A percentile compares a stretch with the other conserved stretches of the same genome.
These are phyloP conservation scores for Toxoplasma gondii DNA, from an alignment of 169 alveolate species.

Conservation along the genomic window DNA sequence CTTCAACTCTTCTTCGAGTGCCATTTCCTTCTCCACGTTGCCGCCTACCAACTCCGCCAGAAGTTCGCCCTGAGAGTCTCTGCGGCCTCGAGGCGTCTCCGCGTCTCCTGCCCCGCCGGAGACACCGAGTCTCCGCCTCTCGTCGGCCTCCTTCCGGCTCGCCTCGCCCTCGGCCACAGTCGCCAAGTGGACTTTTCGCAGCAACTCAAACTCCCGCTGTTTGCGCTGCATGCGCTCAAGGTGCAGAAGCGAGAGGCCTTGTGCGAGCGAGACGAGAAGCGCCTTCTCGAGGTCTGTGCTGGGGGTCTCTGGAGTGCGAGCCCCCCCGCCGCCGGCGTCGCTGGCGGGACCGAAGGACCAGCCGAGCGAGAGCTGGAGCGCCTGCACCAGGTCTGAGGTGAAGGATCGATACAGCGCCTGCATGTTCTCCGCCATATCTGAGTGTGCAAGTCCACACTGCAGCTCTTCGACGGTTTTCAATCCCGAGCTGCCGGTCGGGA, in stretches of 20 bases:
- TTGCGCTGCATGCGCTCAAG: constrained; percentile 41
- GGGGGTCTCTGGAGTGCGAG: not conserved
- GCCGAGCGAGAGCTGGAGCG: not conserved
- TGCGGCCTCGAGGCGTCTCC: not conserved
- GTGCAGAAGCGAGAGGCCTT: not conserved
- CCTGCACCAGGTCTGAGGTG: not conserved
- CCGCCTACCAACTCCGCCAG: not conserved
- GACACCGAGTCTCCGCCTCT: too few relatives aligned
- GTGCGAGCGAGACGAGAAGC: not conserved
- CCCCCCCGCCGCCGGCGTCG: not conserved
- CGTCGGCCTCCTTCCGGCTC: too few relatives aligned
- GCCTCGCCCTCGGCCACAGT: not conserved
- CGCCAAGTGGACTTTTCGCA: constrained; percentile 23
- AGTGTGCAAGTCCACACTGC: not conserved
- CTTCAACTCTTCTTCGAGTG: constrained; percentile 18
- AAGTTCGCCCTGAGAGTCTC: not conserved
- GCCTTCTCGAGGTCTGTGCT: not conserved
- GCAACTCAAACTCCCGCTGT: constrained; percentile 38
- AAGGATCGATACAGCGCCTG: not conserved
- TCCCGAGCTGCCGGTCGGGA: not conserved
- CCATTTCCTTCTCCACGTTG: constrained; percentile 14
- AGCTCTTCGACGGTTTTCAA: not conserved
- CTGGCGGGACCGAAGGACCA: not conserved
- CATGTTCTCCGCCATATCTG: not conserved
- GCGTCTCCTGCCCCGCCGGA: too few relatives aligned